phyloP scores from a whole-genome alignment of 2,329 filamentous ascomycete species.

The Monosporascus sp. region DNA sequence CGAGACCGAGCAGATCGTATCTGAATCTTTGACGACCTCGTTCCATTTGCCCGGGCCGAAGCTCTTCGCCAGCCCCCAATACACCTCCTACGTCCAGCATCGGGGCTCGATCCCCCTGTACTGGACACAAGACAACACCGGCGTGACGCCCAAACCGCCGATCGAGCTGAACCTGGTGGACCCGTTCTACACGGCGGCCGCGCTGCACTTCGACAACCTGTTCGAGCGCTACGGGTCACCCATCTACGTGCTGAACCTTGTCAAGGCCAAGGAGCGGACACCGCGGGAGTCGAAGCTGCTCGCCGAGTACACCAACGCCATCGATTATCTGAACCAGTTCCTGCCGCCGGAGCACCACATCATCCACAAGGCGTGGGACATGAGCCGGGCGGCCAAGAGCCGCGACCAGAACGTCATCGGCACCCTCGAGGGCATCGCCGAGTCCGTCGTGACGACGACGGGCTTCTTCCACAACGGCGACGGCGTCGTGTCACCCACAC shows the following conservation, averaged over 20 bases:
- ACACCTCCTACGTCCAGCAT: conserved; percentile 95
- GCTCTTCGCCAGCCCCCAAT: conserved; percentile 82
- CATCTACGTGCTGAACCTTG: conserved; percentile 84
- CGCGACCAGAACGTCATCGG: conserved; percentile 92
- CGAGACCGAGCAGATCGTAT: conserved; percentile 97
- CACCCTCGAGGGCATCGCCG: conserved; percentile 82
- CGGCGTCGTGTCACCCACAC: conserved; percentile 55
- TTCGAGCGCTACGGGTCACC: conserved; percentile 92
- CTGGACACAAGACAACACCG: conserved; percentile 95
- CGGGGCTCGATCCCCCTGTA: conserved; percentile 93
- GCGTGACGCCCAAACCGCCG: conserved; percentile 91
- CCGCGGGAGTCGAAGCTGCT: conserved; percentile 89
- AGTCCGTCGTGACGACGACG: conserved; percentile 77
- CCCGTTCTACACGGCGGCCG: conserved; percentile 90
- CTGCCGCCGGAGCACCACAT: conserved; percentile 80
- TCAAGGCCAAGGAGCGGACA: conserved; percentile 82
- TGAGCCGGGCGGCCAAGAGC: conserved; percentile 91
- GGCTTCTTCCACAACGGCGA: conserved; percentile 95
- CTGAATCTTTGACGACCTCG: conserved; percentile 87
- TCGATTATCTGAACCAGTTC: conserved; percentile 92
- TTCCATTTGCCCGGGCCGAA: conserved; percentile 87
- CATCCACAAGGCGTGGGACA: conserved; percentile 93
- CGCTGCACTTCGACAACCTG: conserved; percentile 89
- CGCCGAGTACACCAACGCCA: conserved; percentile 78
- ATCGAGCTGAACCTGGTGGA: conserved; percentile 95